Evolutionary conservation across 805 yeast genomes (phyloP).

Genomic region (Hanseniaspora thailandica): DNA sequence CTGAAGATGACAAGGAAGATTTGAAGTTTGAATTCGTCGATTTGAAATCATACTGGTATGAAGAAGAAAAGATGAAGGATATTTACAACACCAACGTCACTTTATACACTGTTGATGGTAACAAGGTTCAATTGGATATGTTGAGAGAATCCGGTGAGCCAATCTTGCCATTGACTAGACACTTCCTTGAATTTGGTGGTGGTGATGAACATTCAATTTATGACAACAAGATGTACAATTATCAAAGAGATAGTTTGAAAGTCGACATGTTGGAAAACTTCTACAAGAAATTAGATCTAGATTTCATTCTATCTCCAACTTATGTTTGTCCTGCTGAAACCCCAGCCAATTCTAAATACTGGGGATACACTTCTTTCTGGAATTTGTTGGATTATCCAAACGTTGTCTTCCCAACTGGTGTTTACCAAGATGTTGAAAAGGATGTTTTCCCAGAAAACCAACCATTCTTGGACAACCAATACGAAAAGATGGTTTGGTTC

Average conservation of each 20-base stretch:
- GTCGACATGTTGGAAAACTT: conserved; percentile 29
- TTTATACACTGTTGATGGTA: conserved; percentile 59
- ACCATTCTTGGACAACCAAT: conserved; percentile 18
- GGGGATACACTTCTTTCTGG: conserved; percentile 73
- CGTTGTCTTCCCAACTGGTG: conserved; percentile 50
- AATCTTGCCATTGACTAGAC: conserved; percentile 47
- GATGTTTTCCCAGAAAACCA: conserved; percentile 33
- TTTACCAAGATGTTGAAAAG: conserved; percentile 42
- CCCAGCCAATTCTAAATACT: conserved; percentile 50
- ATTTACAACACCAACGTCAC: conserved; percentile 20
- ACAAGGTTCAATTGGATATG: conserved; percentile 40
- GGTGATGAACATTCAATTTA: conserved; percentile 40
- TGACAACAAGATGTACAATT: conserved; percentile 46
- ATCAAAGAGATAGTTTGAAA: conserved; percentile 46
- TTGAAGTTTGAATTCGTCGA: conserved; percentile 40
- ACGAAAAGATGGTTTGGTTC: conserved; percentile 22
- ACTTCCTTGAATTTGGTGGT: conserved; percentile 46
- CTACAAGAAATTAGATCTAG: conserved; percentile 29
- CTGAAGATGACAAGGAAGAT: conserved; percentile 31
- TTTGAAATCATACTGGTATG: conserved; percentile 23
- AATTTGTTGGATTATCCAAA: conserved; percentile 63
- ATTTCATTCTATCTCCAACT: conserved; percentile 56
- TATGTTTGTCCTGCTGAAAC: conserved; percentile 63
- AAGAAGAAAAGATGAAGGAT: conserved; percentile 20
- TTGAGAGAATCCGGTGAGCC: conserved; percentile 61